Conservation (phyloP, 805 yeast species). For the Monosporozyma servazzii region DNA sequence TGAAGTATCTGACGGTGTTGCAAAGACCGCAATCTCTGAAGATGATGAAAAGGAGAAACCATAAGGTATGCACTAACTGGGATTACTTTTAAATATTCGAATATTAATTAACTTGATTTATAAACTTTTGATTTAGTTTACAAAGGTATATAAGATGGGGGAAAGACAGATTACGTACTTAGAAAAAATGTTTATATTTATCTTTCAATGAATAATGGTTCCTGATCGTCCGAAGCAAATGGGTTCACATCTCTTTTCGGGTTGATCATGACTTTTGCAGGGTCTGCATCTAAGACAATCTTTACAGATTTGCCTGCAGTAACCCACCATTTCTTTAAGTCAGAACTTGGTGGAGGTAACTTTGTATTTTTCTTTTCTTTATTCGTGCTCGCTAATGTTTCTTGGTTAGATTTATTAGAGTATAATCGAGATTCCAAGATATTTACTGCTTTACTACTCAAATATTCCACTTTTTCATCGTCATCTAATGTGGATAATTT, state of each 20-base stretch:
- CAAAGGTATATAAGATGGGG: background rate
- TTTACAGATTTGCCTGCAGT: constrained; percentile 68
- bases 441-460: constrained; percentile 22
- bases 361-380: background rate
- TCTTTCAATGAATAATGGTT: constrained; percentile 20
- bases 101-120: background rate
- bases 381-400: background rate
- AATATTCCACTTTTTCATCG: constrained; percentile 44
- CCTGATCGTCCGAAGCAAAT: constrained; percentile 45
- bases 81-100: background rate
- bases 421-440: constrained; percentile 1
- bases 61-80: background rate
- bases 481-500: constrained; percentile 34
- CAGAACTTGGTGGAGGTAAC: constrained; percentile 87
- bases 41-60: background rate
- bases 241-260: constrained; percentile 70
- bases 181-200: background rate
- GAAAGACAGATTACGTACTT: background rate
- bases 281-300: constrained; percentile 39
- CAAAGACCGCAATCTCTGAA: background rate
- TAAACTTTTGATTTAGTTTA: background rate
- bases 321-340: constrained; percentile 84
- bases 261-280: constrained; percentile 45
- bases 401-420: constrained; percentile 8
- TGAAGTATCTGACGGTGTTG: background rate